These are phyloP conservation scores for Ceratonia siliqua DNA, from an alignment of 306 rosid species.

Conservation along the genomic window DNA sequence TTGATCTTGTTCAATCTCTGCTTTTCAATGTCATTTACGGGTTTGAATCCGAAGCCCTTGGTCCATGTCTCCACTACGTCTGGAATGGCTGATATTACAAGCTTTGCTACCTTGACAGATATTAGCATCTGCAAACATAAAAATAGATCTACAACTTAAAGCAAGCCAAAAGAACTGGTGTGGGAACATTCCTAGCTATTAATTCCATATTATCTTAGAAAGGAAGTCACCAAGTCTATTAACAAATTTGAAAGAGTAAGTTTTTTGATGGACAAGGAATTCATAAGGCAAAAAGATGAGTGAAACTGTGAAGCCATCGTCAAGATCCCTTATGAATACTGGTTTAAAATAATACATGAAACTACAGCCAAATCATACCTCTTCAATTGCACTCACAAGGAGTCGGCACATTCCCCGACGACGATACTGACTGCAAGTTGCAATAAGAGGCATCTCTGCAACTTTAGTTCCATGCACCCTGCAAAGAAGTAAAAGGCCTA, in stretches of 20 bases:
- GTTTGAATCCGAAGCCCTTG: constrained; percentile 84
- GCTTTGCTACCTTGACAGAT: constrained; percentile 81
- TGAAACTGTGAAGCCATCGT: not conserved
- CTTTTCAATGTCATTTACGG: constrained; percentile 65
- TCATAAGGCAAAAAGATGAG: not conserved
- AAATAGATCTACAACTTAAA: constrained; percentile 32
- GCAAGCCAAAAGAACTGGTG: not conserved
- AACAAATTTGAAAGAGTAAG: constrained; percentile 13
- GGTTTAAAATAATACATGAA: constrained; percentile 19
- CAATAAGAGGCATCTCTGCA: constrained; percentile 99
- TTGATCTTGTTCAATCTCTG: constrained; percentile 58
- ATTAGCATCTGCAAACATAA: constrained; percentile 63
- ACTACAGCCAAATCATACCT: constrained; percentile 55
- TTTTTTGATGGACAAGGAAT: constrained; percentile 13
- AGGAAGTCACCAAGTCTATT: not conserved
- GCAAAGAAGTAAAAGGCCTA: constrained; percentile 32
- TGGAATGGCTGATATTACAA: constrained; percentile 93
- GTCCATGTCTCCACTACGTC: constrained; percentile 87
- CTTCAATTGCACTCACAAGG: constrained; percentile 77
- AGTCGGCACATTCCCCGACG: constrained; percentile 97
- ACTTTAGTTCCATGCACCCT: constrained; percentile 87
- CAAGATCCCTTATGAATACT: not conserved
- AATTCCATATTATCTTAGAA: not conserved
- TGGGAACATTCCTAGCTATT: constrained; percentile 15
- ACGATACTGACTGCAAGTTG: constrained; percentile 87